Conservation (phyloP, 352 stramenopile genomes). For the Globisporangium uncinulatum region DNA sequence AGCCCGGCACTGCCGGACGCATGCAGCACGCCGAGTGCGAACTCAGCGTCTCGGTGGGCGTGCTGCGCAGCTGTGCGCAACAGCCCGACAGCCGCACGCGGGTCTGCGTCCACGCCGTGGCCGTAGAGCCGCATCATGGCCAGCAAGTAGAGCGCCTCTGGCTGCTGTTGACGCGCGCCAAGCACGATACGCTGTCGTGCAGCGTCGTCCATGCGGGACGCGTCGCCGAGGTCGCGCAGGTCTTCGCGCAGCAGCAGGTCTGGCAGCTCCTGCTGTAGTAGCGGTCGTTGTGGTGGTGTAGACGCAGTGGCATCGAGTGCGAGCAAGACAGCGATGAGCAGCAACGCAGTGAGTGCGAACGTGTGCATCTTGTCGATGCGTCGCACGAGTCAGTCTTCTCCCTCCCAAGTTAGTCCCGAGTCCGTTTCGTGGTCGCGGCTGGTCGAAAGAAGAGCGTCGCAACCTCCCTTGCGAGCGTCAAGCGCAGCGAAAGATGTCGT, state of each 20-base stretch:
- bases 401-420: neutral
- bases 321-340: neutral
- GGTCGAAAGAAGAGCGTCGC: too few relatives aligned
- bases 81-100: slow-evolving; percentile 22
- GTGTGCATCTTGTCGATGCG: neutral
- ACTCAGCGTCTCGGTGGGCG: slow-evolving; percentile 35
- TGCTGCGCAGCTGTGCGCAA: slow-evolving; percentile 20
- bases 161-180: slow-evolving; percentile 26
- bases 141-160: slow-evolving; percentile 44
- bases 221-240: slow-evolving; percentile 4
- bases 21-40: slow-evolving; percentile 41
- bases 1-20: slow-evolving; percentile 12
- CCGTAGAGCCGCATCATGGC: slow-evolving; percentile 52
- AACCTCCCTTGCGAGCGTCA: too few relatives aligned
- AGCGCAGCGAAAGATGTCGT: too few relatives aligned
- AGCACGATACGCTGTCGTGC: slow-evolving; percentile 28
- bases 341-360: neutral
- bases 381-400: neutral
- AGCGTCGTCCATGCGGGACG: slow-evolving; percentile 14
- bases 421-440: neutral
- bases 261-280: neutral
- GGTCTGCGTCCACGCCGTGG: slow-evolving; percentile 29
- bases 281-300: neutral
- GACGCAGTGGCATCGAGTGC: neutral
- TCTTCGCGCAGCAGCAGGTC: slow-evolving; percentile 14